Conservation (phyloP, 2,329 filamentous ascomycete genomes). For the Neonectria ditissima region DNA sequence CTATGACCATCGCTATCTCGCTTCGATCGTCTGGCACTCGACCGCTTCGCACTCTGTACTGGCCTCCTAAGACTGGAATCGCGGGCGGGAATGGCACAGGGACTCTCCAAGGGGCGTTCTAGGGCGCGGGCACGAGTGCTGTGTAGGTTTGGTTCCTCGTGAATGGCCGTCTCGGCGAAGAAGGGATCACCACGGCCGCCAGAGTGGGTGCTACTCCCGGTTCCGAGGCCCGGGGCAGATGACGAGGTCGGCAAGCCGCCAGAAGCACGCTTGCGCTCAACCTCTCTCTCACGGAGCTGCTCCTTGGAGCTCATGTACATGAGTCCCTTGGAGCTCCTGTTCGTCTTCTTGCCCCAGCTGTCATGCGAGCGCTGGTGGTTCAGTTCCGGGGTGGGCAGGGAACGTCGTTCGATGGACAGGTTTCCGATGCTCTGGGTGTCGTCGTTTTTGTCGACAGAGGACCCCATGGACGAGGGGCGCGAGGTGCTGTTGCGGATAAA, state of each 20-base stretch:
- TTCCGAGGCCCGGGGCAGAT: constrained; percentile 50
- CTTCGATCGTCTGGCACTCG: constrained; percentile 63
- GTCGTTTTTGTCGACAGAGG: constrained; percentile 66
- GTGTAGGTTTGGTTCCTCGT: constrained; percentile 61
- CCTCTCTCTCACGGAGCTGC: constrained; percentile 71
- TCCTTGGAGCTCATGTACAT: constrained; percentile 83
- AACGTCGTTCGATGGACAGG: constrained; percentile 70
- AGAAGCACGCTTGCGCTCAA: constrained; percentile 67
- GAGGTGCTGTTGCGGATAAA: constrained; percentile 66
- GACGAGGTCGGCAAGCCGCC: constrained; percentile 38
- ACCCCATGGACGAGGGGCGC: constrained; percentile 70
- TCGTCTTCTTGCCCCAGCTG: constrained; percentile 71
- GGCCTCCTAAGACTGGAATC: constrained; percentile 76
- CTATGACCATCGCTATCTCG: constrained; percentile 56
- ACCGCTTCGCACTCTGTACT: constrained; percentile 63
- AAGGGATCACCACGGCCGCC: constrained; percentile 59
- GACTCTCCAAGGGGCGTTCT: constrained; percentile 49
- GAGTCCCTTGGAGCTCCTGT: constrained; percentile 67
- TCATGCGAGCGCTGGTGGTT: constrained; percentile 67
- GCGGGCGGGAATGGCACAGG: constrained; percentile 71
- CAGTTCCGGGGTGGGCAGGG: constrained; percentile 62
- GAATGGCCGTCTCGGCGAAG: constrained; percentile 65
- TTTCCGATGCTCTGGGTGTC: constrained; percentile 73
- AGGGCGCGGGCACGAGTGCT: constrained; percentile 47
- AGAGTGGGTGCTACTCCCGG: constrained; percentile 52